Conservation (phyloP, 2,329 filamentous ascomycete genomes). For the Claviceps monticola region DNA sequence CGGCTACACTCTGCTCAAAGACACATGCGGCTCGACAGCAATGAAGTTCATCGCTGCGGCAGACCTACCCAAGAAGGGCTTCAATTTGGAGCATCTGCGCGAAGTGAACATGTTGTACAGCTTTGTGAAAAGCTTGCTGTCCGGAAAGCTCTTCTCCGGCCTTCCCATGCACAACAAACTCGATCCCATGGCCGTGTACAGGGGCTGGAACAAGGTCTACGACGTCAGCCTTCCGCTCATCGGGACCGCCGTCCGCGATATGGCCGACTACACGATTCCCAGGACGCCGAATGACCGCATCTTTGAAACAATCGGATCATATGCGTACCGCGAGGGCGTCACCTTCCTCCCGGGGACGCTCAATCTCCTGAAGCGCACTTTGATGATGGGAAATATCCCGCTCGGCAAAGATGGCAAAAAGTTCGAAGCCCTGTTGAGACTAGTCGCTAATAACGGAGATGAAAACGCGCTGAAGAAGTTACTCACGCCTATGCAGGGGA, state of each 20-base stretch:
- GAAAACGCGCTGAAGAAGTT: neutral
- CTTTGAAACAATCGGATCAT: neutral
- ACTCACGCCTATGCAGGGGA: neutral
- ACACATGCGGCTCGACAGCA: neutral
- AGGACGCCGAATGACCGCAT: neutral
- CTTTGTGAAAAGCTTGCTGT: neutral
- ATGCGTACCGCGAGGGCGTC: neutral
- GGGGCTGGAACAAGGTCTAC: neutral
- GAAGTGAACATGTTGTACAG: neutral
- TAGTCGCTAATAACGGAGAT: neutral
- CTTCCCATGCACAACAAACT: neutral
- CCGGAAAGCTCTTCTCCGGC: neutral
- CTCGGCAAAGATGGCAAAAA: neutral
- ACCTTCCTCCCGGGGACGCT: neutral
- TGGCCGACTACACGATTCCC: neutral
- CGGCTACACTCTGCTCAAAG: neutral
- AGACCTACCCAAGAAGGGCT: neutral
- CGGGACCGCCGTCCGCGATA: neutral
- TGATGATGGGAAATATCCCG: neutral
- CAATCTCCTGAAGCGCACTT: neutral
- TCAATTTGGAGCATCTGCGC: neutral
- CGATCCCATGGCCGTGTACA: neutral
- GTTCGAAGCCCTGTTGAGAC: neutral
- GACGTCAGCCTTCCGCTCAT: neutral
- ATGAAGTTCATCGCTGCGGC: neutral